Conservation (phyloP, 345 rosid genomes). For the Lepidium sativum region DNA sequence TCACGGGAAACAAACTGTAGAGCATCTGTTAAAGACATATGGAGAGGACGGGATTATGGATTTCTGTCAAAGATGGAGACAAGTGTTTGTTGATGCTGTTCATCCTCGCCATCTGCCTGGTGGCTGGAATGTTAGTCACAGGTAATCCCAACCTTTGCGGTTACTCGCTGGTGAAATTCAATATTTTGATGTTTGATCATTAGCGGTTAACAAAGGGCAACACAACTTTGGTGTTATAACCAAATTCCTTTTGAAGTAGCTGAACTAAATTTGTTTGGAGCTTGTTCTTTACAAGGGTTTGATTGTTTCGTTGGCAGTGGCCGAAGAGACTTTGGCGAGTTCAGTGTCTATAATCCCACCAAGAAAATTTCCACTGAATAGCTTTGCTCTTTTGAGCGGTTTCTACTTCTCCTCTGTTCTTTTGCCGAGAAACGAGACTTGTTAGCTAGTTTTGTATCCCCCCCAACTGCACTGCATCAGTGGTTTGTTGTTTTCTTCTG, state of each 20-base stretch:
- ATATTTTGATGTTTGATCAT: background rate
- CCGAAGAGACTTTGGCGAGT: constrained; percentile 83
- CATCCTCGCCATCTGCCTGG: constrained; percentile 77
- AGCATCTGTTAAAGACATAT: constrained; percentile 43
- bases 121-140: constrained; percentile 87
- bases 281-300: constrained; percentile 38
- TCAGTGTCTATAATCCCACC: constrained; percentile 74
- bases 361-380: constrained; percentile 29
- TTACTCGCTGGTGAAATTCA: background rate
- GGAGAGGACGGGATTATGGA: constrained; percentile 71
- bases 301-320: constrained; percentile 70
- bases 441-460: background rate
- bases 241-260: background rate
- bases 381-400: background rate
- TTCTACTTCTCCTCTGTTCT: background rate
- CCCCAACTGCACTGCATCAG: background rate
- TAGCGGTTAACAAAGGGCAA: background rate
- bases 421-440: background rate
- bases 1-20: constrained; percentile 84
- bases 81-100: constrained; percentile 72
- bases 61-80: constrained; percentile 94
- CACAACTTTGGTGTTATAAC: constrained; percentile 2
- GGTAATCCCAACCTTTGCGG: constrained; percentile 9
- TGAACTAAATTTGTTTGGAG: background rate
- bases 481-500: constrained; percentile 14